Conservation (phyloP, 441 rosid genomes). For the Populus hybrid region DNA sequence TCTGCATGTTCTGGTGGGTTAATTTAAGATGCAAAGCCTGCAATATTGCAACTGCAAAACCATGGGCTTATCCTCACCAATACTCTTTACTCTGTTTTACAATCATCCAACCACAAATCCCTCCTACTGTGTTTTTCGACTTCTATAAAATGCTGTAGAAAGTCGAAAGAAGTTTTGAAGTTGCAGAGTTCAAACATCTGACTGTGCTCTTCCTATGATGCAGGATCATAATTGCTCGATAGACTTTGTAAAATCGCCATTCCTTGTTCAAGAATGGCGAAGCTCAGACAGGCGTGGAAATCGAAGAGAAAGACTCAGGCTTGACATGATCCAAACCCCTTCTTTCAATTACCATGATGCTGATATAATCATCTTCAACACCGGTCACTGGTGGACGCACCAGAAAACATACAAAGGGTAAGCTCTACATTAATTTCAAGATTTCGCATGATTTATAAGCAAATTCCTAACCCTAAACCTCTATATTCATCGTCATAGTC, state of each 20-base stretch:
- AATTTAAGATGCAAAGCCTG: not conserved
- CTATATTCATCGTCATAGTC: not conserved
- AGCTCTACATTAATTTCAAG: not conserved
- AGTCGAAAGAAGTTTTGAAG: not conserved
- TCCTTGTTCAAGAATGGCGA: constrained; percentile 69
- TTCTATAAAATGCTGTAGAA: not conserved
- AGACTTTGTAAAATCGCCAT: constrained; percentile 63
- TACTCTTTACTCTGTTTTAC: not conserved
- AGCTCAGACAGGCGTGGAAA: constrained; percentile 30
- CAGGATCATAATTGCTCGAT: constrained; percentile 64
- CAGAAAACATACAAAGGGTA: constrained; percentile 67
- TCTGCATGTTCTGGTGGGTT: not conserved
- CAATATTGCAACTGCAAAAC: not conserved
- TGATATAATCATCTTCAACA: constrained; percentile 64
- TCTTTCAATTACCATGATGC: constrained; percentile 54
- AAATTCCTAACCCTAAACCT: not conserved
- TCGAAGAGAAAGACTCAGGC: constrained; percentile 52
- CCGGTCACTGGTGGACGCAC: constrained; percentile 93
- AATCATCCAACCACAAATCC: not conserved
- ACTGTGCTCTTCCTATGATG: not conserved
- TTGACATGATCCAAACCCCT: constrained; percentile 53
- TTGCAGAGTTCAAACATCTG: not conserved
- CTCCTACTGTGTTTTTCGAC: not conserved
- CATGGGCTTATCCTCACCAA: not conserved
- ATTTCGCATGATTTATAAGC: not conserved